Conservation (phyloP, 495 filamentous ascomycete genomes). For the Podospora australis region DNA sequence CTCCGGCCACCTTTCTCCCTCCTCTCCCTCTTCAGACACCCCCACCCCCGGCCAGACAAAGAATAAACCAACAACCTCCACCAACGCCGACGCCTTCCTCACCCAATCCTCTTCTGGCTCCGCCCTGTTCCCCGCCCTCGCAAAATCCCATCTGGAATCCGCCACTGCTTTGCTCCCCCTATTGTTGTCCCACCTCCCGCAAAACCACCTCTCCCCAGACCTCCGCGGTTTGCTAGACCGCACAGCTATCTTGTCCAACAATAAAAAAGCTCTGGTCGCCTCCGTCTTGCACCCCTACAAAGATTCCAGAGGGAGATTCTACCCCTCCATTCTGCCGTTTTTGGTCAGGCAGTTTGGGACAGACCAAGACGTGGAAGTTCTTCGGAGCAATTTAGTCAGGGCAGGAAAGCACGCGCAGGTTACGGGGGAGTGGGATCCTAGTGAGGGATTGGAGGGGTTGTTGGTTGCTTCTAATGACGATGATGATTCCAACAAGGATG, state of each 20-base stretch:
- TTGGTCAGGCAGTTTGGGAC: slow-evolving; percentile 54
- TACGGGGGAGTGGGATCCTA: slow-evolving; percentile 25
- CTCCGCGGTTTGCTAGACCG: slow-evolving; percentile 67
- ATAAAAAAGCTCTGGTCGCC: slow-evolving; percentile 65
- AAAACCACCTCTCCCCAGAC: slow-evolving; percentile 53
- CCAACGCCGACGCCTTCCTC: slow-evolving; percentile 38
- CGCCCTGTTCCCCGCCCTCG: slow-evolving; percentile 36
- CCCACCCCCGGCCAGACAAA: slow-evolving; percentile 1
- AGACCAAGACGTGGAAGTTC: slow-evolving; percentile 59
- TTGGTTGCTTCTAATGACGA: neutral
- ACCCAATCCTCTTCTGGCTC: slow-evolving; percentile 26
- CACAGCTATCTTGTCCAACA: slow-evolving; percentile 61
- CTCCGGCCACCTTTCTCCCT: slow-evolving; percentile 26
- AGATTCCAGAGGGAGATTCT: slow-evolving; percentile 49
- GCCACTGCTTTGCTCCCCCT: slow-evolving; percentile 56
- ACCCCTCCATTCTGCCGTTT: slow-evolving; percentile 70
- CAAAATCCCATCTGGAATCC: slow-evolving; percentile 28
- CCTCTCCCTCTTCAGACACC: too few species aligned
- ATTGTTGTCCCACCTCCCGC: slow-evolving; percentile 53
- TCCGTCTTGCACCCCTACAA: slow-evolving; percentile 71
- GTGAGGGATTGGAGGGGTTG: slow-evolving; percentile 8
- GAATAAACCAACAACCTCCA: slow-evolving; percentile 29
- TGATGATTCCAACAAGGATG: neutral
- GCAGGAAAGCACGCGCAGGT: slow-evolving; percentile 33
- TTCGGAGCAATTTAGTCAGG: slow-evolving; percentile 48